A percentile compares a stretch with the other conserved stretches of the same genome.
Conservation (phyloP, 306 rosid genomes). For the Albizia julibrissin region DNA sequence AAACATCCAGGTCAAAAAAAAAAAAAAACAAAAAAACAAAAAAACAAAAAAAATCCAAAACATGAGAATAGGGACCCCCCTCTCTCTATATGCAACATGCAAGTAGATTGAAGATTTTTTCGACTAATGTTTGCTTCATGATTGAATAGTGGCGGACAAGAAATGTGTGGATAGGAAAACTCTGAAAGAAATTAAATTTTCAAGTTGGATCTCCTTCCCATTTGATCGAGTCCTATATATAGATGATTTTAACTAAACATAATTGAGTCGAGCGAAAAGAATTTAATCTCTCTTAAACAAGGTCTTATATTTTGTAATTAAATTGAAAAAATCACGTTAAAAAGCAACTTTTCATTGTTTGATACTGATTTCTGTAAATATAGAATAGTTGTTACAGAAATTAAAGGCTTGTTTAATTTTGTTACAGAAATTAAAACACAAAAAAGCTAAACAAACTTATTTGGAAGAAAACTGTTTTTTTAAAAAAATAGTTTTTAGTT, state of each 20-base stretch:
- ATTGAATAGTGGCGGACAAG: neutral
- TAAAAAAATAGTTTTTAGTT: no score
- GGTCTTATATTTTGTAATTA: neutral
- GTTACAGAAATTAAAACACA: no score
- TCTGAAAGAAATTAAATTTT: neutral
- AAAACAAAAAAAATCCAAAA: no score
- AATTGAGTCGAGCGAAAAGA: neutral
- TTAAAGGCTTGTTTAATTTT: no score
- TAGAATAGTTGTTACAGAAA: no score
- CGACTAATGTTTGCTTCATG: neutral
- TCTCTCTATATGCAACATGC: no score
- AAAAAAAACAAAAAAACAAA: no score
- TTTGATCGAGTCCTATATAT: neutral
- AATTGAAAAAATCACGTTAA: no score
- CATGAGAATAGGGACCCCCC: no score
- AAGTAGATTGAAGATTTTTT: neutral
- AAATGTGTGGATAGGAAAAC: neutral
- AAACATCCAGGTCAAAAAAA: no score
- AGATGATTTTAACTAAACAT: neutral
- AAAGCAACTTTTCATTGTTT: neutral
- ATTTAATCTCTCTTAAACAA: neutral
- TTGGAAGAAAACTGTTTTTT: no score
- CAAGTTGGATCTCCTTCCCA: neutral
- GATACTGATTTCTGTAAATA: neutral
- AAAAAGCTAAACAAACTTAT: no score